phyloP scores from a whole-genome alignment of 129 eudicot genomes.

The Artemisia argyi region DNA sequence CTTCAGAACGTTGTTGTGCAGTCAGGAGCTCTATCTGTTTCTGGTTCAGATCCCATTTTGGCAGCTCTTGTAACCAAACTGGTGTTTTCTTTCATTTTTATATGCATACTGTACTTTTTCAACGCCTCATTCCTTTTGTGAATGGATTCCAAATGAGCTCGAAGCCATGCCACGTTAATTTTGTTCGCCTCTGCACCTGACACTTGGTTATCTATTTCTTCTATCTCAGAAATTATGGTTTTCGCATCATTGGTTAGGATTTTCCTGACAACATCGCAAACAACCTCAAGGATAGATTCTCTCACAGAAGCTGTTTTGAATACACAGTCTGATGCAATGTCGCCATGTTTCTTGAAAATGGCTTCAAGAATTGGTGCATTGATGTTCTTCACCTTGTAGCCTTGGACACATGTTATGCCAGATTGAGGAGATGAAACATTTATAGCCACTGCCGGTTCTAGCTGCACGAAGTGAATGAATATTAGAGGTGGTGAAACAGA shows the following conservation, averaged over 20 bases:
- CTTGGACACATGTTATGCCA: not conserved
- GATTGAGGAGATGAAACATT: not conserved
- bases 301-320: not conserved
- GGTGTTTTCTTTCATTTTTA: not conserved
- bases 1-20: not conserved
- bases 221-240: not conserved
- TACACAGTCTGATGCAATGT: not conserved
- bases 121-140: not conserved
- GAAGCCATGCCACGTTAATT: not conserved
- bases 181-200: not conserved
- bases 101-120: not conserved
- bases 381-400: not conserved
- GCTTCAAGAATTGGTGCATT: not conserved
- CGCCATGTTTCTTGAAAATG: not conserved
- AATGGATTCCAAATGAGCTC: not conserved
- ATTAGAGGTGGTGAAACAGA: too few species aligned
- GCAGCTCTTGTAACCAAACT: constrained; percentile 7
- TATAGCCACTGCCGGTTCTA: not conserved
- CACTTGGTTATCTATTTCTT: not conserved
- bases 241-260: not conserved
- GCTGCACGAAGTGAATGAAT: not conserved
- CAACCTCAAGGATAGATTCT: not conserved
- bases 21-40: constrained; percentile 12
- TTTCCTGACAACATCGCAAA: not conserved
- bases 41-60: constrained; percentile 25